These are phyloP conservation scores for Neonectria faginata DNA, from an alignment of 2,329 filamentous ascomycete genomes.

Conservation along the genomic window DNA sequence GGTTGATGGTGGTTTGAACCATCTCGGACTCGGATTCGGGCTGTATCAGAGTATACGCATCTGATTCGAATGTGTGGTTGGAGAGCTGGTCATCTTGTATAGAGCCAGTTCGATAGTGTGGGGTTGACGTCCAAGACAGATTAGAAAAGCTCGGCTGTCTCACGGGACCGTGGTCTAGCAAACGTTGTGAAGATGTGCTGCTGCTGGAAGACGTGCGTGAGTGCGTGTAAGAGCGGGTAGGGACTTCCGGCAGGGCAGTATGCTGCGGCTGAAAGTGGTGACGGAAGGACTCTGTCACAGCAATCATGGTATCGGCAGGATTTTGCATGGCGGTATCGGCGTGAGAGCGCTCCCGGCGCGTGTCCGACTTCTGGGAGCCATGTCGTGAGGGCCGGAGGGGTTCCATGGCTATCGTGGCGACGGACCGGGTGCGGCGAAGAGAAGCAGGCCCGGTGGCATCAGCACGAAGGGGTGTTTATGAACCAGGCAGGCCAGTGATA, in stretches of 20 bases:
- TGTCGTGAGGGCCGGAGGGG: constrained; percentile 31
- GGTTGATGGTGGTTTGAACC: constrained; percentile 18
- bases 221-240: constrained; percentile 40
- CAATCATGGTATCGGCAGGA: constrained; percentile 43
- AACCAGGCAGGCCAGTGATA: not conserved
- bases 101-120: constrained; percentile 27
- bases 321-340: constrained; percentile 36
- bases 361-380: constrained; percentile 42
- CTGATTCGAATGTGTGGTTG: constrained; percentile 14
- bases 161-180: constrained; percentile 34
- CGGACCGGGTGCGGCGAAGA: constrained; percentile 30
- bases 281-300: constrained; percentile 44
- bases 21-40: constrained; percentile 30
- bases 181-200: constrained; percentile 38
- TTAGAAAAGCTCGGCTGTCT: constrained; percentile 39
- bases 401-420: constrained; percentile 37
- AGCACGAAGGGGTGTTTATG: not conserved
- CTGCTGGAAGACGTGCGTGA: constrained; percentile 38
- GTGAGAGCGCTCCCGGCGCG: constrained; percentile 32
- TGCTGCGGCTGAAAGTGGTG: constrained; percentile 38
- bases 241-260: constrained; percentile 32
- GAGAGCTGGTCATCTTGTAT: constrained; percentile 19
- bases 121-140: constrained; percentile 34
- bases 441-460: constrained; percentile 5
- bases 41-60: constrained; percentile 39